These are phyloP conservation scores for Pelargonium hybrid DNA, from an alignment of 441 rosid species.

Conservation along the genomic window DNA sequence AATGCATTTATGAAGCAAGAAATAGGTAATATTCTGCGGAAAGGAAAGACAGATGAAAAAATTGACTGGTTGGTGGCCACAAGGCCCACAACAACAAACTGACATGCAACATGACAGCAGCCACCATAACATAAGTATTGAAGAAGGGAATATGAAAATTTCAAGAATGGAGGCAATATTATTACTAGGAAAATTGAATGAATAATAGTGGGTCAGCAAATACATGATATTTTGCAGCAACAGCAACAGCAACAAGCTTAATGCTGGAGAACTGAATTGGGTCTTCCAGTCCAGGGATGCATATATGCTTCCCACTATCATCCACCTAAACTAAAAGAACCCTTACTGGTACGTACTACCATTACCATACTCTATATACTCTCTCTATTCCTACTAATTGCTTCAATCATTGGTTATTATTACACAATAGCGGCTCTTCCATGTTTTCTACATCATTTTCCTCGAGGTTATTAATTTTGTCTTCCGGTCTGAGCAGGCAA, in stretches of 20 bases:
- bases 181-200: too few species aligned
- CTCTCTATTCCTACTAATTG: neutral
- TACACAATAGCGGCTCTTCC: neutral
- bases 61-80: slow-evolving; percentile 5
- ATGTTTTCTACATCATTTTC: neutral
- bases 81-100: too few species aligned
- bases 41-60: neutral
- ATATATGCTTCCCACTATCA: neutral
- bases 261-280: neutral
- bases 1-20: neutral
- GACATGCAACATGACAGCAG: too few species aligned
- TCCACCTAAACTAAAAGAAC: neutral
- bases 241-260: too few species aligned
- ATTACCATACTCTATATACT: too few species aligned
- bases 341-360: too few species aligned
- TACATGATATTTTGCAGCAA: too few species aligned
- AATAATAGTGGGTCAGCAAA: neutral
- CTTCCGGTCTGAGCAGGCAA: slow-evolving; percentile 16
- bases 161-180: neutral
- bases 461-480: neutral
- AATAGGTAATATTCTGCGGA: neutral
- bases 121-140: neutral
- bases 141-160: neutral
- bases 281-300: neutral
- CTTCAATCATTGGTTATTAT: neutral